A percentile compares a stretch with the other conserved stretches of the same genome.
These are phyloP conservation scores for Rosa multiflora DNA, from an alignment of 306 rosid genomes.

Conservation along the genomic window DNA sequence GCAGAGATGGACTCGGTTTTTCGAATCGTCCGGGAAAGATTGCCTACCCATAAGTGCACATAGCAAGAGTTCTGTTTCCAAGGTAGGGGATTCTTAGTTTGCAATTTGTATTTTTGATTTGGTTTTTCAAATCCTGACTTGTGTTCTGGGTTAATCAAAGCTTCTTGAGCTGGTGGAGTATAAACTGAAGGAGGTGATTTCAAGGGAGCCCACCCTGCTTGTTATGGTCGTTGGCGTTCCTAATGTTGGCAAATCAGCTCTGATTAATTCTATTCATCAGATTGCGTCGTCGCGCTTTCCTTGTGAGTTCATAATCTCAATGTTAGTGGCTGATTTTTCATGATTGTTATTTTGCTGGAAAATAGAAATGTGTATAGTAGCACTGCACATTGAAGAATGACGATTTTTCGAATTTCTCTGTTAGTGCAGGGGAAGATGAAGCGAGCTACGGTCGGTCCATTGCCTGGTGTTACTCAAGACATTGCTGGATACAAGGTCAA, in stretches of 20 bases:
- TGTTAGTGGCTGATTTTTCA: neutral
- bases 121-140: neutral
- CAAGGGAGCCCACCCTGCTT: constrained; percentile 80
- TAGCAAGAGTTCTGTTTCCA: constrained; percentile 72
- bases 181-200: constrained; percentile 74
- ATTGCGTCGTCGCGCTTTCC: constrained; percentile 69
- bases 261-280: constrained; percentile 84
- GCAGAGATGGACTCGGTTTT: constrained; percentile 75
- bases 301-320: constrained; percentile 34
- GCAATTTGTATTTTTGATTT: neutral
- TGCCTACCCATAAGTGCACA: constrained; percentile 73
- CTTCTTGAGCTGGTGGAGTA: constrained; percentile 82
- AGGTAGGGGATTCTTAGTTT: constrained; percentile 33
- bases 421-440: constrained; percentile 78
- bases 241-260: constrained; percentile 85
- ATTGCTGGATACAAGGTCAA: constrained; percentile 87
- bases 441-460: constrained; percentile 90
- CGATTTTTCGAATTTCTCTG: constrained; percentile 21
- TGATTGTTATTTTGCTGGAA: neutral
- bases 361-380: neutral
- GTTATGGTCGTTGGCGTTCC: constrained; percentile 98
- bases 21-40: constrained; percentile 61
- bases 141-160: constrained; percentile 23
- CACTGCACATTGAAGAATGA: constrained; percentile 22
- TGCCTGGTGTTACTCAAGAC: constrained; percentile 95